Evolutionary conservation across 2,329 filamentous ascomycete species (phyloP).

Genomic region (Aspergillus sp.): DNA sequence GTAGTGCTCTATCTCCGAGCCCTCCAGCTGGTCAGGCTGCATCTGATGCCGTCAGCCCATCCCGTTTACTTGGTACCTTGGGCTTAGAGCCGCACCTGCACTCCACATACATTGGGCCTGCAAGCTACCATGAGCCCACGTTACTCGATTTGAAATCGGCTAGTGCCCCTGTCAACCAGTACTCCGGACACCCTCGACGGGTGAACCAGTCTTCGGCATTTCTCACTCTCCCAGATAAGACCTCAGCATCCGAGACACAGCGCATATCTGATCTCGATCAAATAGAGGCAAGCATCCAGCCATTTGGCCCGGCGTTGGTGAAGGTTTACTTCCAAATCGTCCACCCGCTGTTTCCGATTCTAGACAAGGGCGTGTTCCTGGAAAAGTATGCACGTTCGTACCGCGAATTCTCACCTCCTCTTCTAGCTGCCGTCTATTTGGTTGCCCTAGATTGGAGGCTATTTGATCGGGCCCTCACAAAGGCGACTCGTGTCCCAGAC

Average conservation of each 20-base stretch:
- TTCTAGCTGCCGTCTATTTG: conserved; percentile 77
- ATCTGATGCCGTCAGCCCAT: background rate
- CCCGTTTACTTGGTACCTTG: conserved; percentile 1
- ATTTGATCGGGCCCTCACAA: conserved; percentile 46
- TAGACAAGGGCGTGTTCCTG: conserved; percentile 79
- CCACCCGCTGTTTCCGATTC: conserved; percentile 79
- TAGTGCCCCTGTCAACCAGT: background rate
- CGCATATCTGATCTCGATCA: conserved; percentile 13
- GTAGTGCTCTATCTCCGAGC: conserved; percentile 1
- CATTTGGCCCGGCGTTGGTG: conserved; percentile 76
- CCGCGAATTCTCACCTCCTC: conserved; percentile 73
- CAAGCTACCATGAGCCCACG: conserved; percentile 9
- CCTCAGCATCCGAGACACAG: conserved; percentile 14
- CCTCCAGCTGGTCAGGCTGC: background rate
- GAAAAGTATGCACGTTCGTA: conserved; percentile 76
- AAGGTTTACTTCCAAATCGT: conserved; percentile 81
- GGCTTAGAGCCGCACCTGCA: conserved; percentile 12
- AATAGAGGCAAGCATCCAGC: conserved; percentile 74
- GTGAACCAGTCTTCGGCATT: conserved; percentile 9
- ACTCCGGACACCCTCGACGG: conserved; percentile 1
- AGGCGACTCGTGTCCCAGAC: conserved; percentile 18
- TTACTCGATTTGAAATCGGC: conserved; percentile 7
- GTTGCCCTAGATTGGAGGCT: conserved; percentile 85
- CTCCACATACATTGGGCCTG: conserved; percentile 8
- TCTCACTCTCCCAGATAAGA: background rate